Conservation (phyloP, 805 yeast genomes). For the Myxozyma lipomycoides region DNA sequence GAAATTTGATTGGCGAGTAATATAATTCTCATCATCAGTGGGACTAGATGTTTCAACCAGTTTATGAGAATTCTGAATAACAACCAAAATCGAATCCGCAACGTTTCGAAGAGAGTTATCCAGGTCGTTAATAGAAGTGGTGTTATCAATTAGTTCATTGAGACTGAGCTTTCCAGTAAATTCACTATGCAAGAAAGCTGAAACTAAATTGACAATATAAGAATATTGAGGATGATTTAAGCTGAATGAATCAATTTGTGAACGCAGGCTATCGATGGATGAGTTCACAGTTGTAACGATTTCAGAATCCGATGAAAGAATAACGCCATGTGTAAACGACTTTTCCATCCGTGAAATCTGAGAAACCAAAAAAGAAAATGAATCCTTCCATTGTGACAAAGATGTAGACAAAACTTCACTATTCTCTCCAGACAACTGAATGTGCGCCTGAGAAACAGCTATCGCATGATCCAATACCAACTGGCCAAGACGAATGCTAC, state of each 20-base stretch:
- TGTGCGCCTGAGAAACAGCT: background rate
- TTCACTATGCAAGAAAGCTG: background rate
- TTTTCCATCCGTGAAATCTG: background rate
- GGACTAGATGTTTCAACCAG: slow-evolving; percentile 37
- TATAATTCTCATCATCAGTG: slow-evolving; percentile 65
- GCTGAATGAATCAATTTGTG: background rate
- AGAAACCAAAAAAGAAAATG: background rate
- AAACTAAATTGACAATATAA: too few species aligned
- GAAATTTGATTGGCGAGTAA: slow-evolving; percentile 31
- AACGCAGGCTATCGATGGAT: background rate
- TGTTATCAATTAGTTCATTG: background rate
- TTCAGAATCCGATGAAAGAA: background rate
- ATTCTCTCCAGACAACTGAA: background rate
- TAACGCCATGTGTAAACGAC: background rate
- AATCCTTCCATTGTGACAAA: background rate
- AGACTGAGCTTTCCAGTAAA: background rate
- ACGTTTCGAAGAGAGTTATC: slow-evolving; percentile 51
- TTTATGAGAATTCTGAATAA: slow-evolving; percentile 51
- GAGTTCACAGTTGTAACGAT: background rate
- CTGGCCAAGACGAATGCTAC: background rate
- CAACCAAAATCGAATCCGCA: slow-evolving; percentile 57
- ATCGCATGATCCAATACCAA: background rate
- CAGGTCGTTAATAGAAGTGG: slow-evolving; percentile 4
- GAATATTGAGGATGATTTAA: background rate
- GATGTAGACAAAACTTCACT: background rate